Evolutionary conservation across 2,329 filamentous ascomycete genomes (phyloP).

Genomic region (Diaporthe sp.): DNA sequence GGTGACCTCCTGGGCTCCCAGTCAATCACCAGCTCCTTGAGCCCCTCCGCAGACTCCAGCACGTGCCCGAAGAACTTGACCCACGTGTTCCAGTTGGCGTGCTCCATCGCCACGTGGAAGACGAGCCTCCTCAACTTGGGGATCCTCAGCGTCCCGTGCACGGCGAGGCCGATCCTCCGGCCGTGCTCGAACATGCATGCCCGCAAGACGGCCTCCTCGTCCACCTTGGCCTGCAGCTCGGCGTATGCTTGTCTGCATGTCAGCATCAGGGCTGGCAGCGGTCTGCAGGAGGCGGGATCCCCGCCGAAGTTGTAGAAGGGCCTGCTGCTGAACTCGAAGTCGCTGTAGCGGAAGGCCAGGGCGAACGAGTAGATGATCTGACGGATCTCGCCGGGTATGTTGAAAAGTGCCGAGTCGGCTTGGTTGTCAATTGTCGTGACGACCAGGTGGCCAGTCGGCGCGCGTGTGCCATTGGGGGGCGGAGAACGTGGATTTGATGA

Average conservation of each 20-base stretch:
- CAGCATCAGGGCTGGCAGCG: constrained; percentile 34
- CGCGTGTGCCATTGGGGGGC: too few relatives aligned
- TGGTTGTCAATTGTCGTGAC: neutral
- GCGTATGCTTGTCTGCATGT: constrained; percentile 32
- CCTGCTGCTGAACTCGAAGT: constrained; percentile 36
- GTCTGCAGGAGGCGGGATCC: constrained; percentile 10
- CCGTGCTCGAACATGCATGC: constrained; percentile 44
- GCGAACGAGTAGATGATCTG: constrained; percentile 24
- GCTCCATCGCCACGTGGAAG: constrained; percentile 45
- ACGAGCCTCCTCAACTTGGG: constrained; percentile 45
- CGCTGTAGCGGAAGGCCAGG: constrained; percentile 27
- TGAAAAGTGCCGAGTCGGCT: constrained; percentile 18
- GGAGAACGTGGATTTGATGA: neutral
- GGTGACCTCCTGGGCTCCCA: constrained; percentile 45
- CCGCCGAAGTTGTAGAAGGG: constrained; percentile 18
- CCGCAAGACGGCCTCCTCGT: constrained; percentile 44
- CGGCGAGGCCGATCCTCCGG: constrained; percentile 47
- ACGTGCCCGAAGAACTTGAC: constrained; percentile 46
- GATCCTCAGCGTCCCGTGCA: constrained; percentile 46
- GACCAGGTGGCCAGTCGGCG: neutral
- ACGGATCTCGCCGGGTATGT: constrained; percentile 31
- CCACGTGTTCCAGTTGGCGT: constrained; percentile 50
- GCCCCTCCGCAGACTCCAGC: constrained; percentile 32
- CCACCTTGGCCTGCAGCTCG: constrained; percentile 41
- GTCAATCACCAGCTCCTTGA: constrained; percentile 47